Evolutionary conservation across 306 rosid species (phyloP), one percentile per base, ranked within the genome.

Genomic region (Myrica gale): DNA sequence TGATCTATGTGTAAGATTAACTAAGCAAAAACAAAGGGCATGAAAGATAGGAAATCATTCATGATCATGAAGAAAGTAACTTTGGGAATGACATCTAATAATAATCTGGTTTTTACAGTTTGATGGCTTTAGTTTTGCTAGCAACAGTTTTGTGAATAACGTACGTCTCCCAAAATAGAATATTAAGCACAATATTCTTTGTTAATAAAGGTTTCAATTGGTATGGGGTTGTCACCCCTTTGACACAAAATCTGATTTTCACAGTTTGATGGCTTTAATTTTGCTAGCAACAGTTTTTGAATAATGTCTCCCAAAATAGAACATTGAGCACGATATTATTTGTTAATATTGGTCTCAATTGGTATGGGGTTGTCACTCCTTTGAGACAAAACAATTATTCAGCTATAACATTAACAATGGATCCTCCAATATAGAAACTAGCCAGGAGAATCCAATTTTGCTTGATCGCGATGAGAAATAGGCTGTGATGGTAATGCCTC

Each of bases 1-100:
- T 84, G 85, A 83, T 95, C 98, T 83, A 89, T 95, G 92, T 90
- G 98, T 95, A 79, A 79, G 93, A 86, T 77, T 78, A 76, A 79
- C 85, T 89, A 83, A 95, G 95, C 8, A 78, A 82, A 91, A 88
- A 89, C 91, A 87, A 81, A 76, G 51, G 52, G 46, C 50, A 41
- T n/a, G 5, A 42, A 53, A 74, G 39, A 81, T 17, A 20, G 66
- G 61, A 67, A 73, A 45, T 20, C 66, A n/a, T 43, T 69, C 69
- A 50, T 4, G 6, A 69, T 55, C 75, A 82, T 62, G 69, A 82
- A 80, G 32, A 67, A 51, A 56, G 23, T 42, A 57, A 52, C 76
- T 62, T 53, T 43, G 50, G 53, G 32, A 66, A 19, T n/a, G 23
- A 8, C 15, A 1, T 41, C 70, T 15, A 77, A 26, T 51, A 58